Evolutionary conservation across 495 filamentous ascomycete genomes (phyloP), one percentile per base, ranked within the genome.

Genomic region (Diplogelasinospora grovesii): DNA sequence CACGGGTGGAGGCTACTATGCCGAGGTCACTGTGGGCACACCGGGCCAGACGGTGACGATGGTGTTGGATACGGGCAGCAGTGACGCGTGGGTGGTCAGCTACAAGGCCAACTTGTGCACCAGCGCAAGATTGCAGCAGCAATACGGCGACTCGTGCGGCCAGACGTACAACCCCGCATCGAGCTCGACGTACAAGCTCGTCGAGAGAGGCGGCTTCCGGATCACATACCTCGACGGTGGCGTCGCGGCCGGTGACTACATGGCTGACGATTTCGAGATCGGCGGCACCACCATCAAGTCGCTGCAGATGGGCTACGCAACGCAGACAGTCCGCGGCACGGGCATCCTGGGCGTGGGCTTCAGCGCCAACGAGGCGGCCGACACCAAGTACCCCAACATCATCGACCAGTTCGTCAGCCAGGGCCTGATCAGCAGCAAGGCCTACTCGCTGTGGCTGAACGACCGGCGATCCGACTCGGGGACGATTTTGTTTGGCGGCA

Each of bases 291-390:
- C 63, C 2, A 60, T 98, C 36, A 70, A 70, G 22, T 61, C 69
- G 31, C 69, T 95, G 32, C 83, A 95, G 61, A 85, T 97, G 59
- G 93, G 90, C 4, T 72, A 94, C 36, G 92, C 84, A 8, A 79
- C 78, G 52, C 56, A 69, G 2, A 82, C 85, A 1, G 75, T 66
- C 20, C 81, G 83, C 19, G 60, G 61, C 56, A 79, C 83, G 37
- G 89, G 90, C 33, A 82, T 98, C n/a, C 63, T 98, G 39, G 92
- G 92, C 15, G 81, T 98, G 38, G 90, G 92, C 15, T 96, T 95
- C 57, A 56, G 69, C 18, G 54, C 72, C 13, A 88, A 89, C 52
- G 89, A 89, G 56, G 83, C 81, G 8, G 72, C 82, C 14, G 54
- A 56, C 9, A 63, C 65, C 16, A 43, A 63, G 13, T 98, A 97